Percentiles rank a stretch among this genome's conserved stretches.
phyloP scores from a whole-genome alignment of 1,284 basidiomycete species.

The Schizophyllum commune region DNA sequence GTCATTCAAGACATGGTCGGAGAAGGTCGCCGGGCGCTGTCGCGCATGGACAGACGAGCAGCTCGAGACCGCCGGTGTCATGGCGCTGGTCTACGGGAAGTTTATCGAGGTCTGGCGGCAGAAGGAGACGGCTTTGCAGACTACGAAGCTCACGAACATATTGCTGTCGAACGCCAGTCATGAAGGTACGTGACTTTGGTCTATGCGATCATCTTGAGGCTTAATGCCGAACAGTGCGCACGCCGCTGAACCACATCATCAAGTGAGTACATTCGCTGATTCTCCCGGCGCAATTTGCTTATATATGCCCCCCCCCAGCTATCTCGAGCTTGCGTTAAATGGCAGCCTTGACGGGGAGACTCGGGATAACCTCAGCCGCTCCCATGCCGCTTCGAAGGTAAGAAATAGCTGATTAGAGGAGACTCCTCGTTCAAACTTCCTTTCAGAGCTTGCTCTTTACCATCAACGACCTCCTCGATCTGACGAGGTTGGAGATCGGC shows the following conservation, averaged over 20 bases:
- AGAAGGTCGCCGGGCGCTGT: constrained; percentile 68
- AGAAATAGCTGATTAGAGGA: constrained; percentile 6
- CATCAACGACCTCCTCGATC: constrained; percentile 83
- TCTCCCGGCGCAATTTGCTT: no score
- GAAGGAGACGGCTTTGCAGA: constrained; percentile 72
- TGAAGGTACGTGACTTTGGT: constrained; percentile 48
- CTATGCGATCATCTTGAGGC: neutral
- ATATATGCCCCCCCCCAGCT: no score
- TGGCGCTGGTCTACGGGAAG: constrained; percentile 82
- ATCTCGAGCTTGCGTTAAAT: constrained; percentile 80
- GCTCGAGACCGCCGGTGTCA: constrained; percentile 78
- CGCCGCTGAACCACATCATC: constrained; percentile 72
- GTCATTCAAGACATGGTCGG: constrained; percentile 81
- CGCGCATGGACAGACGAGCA: constrained; percentile 84
- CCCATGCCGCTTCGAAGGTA: constrained; percentile 78
- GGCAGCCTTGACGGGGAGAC: constrained; percentile 75
- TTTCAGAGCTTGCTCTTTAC: constrained; percentile 63
- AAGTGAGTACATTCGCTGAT: constrained; percentile 32
- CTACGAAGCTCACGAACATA: constrained; percentile 74
- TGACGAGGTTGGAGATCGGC: constrained; percentile 77
- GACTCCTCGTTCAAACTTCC: constrained; percentile 1
- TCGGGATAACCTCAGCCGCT: constrained; percentile 70
- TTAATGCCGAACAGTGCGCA: constrained; percentile 41
- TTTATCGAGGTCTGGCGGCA: constrained; percentile 89
- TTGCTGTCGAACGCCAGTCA: constrained; percentile 85